phyloP scores from a whole-genome alignment of 305 asterid species.

The Plantago coronopus region DNA sequence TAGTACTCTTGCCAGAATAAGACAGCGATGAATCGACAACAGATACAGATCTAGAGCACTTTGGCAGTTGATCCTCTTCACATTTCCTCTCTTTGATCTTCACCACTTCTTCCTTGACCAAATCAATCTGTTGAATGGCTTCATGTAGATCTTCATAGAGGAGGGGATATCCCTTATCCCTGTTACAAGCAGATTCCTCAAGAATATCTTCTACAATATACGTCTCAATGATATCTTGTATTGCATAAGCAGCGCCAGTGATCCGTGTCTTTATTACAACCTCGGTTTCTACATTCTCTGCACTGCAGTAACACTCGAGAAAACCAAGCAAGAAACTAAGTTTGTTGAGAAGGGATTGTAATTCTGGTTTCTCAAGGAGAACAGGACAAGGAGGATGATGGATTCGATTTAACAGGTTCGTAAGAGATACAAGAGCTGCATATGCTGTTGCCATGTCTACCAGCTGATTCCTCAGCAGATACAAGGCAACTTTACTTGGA shows the following conservation, averaged over 20 bases:
- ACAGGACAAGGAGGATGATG: neutral
- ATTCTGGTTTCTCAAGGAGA: neutral
- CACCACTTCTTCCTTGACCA: neutral
- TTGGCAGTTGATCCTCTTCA: neutral
- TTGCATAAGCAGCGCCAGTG: neutral
- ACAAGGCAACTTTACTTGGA: no score
- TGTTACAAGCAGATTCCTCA: neutral
- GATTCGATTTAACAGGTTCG: neutral
- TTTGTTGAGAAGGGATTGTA: neutral
- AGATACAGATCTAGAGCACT: neutral
- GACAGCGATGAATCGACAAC: neutral
- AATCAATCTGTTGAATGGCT: neutral
- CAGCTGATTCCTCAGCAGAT: neutral
- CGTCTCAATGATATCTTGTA: neutral
- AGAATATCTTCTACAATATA: neutral
- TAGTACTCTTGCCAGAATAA: neutral
- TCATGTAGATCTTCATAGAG: neutral
- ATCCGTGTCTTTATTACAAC: neutral
- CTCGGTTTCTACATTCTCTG: neutral
- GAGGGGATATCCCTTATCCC: neutral
- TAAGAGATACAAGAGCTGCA: constrained; percentile 1
- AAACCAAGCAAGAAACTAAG: neutral
- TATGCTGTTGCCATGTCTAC: constrained; percentile 1
- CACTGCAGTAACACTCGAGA: neutral
- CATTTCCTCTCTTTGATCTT: neutral